Evolutionary conservation across 257 asterid genomes (phyloP), one percentile per base, ranked within the genome.

Genomic region (Haberlea rhodopensis): DNA sequence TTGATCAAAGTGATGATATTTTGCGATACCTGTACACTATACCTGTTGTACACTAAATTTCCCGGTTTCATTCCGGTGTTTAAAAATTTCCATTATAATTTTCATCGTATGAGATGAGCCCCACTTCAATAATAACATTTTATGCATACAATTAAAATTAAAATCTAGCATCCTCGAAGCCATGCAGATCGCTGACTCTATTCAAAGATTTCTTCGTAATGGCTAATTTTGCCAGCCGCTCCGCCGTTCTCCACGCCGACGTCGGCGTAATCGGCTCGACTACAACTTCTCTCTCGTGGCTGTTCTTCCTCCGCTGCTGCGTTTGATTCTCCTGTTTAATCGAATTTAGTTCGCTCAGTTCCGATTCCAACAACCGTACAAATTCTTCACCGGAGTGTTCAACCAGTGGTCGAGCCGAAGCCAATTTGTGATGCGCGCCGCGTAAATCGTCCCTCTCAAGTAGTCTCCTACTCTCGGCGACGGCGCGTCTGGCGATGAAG

Each of bases 211-310:
- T 94, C 72, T 92, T 88, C 94, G 85, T 88, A 8, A 88, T 88
- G 46, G 99, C 99, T 13, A 94, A 87, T 56, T 94, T 94, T 19
- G 99, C 99, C 37, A 94, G 85, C 81, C 95, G 85, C 73, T 94
- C 99, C 55, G 97, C 97, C 34, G 96, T 96, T 69, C 91, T 85
- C 99, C 99, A 94, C 67, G 99, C 99, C 78, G 99, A 94, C 6
- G 96, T 90, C 53, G 99, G 99, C 66, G 99, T 90, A 2, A 90
- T 81, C 72, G 94, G 95, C 87, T 94, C 99, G 23, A 78, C 73
- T 61, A 85, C 72, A 0, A 55, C 53, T 5, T 59, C n/a, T n/a
- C n/a, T 65, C 16, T 76, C 73, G 25, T 74, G 73, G 40, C 24
- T 25, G 53, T 57, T 68, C 65, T 69, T 77, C 55, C 86, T 51